phyloP scores from a whole-genome alignment of 2,329 filamentous ascomycete genomes.

The Ophiostoma tasmaniense region DNA sequence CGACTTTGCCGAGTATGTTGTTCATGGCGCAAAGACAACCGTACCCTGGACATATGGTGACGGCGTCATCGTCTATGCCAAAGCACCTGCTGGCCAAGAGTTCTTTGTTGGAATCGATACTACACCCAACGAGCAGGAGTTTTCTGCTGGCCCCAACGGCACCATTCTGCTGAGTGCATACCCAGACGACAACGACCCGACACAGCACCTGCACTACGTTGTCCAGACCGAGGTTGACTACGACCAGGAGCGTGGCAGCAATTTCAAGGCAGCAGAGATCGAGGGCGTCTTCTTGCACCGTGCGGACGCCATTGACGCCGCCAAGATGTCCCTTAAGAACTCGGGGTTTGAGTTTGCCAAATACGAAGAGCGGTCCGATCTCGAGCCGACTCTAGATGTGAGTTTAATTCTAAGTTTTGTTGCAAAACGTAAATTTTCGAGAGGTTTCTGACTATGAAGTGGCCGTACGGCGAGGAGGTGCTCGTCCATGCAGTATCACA shows the following conservation, averaged over 20 bases:
- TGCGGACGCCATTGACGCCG: slow-evolving; percentile 27
- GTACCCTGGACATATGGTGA: slow-evolving; percentile 31
- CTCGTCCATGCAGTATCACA: slow-evolving; percentile 35
- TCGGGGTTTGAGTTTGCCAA: slow-evolving; percentile 25
- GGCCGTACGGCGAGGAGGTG: slow-evolving; percentile 39
- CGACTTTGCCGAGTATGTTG: slow-evolving; percentile 31
- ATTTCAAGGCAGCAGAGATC: slow-evolving; percentile 30
- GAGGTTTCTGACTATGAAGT: slow-evolving; percentile 22
- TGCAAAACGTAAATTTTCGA: background rate
- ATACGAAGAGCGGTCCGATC: slow-evolving; percentile 29
- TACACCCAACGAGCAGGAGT: slow-evolving; percentile 30
- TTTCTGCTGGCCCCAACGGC: slow-evolving; percentile 22
- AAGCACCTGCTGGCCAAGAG: slow-evolving; percentile 29
- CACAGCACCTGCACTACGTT: slow-evolving; percentile 32
- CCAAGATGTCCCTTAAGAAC: slow-evolving; percentile 27
- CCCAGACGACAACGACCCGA: slow-evolving; percentile 17
- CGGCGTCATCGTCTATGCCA: slow-evolving; percentile 32
- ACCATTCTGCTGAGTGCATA: slow-evolving; percentile 21
- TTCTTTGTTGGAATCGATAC: slow-evolving; percentile 33
- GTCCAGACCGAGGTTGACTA: slow-evolving; percentile 37
- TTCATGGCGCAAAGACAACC: slow-evolving; percentile 11
- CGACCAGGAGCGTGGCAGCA: slow-evolving; percentile 27
- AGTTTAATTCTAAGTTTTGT: background rate
- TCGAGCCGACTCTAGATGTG: slow-evolving; percentile 7
- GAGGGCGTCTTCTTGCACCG: slow-evolving; percentile 31